Evolutionary conservation across 805 yeast species (phyloP).

Genomic region (Saturnispora silvae): DNA sequence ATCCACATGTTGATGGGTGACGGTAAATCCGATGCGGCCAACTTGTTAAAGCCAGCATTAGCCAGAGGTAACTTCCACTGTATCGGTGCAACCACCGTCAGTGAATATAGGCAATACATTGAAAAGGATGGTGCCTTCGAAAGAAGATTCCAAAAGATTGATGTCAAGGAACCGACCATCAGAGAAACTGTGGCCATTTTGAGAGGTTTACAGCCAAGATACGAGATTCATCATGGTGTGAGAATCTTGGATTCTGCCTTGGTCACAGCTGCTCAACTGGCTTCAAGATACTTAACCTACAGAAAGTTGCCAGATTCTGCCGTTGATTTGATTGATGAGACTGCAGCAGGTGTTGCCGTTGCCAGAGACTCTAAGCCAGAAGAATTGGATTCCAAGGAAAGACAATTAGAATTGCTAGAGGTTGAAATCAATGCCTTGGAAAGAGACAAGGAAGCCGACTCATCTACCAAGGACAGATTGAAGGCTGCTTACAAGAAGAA

Average conservation of each 20-base stretch:
- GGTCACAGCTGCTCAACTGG: constrained; percentile 89
- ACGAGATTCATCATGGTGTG: constrained; percentile 96
- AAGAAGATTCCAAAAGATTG: constrained; percentile 95
- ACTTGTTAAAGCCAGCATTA: constrained; percentile 89
- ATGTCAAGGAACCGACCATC: constrained; percentile 87
- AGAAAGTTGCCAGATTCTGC: constrained; percentile 96
- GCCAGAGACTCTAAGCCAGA: constrained; percentile 98
- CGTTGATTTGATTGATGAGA: constrained; percentile 88
- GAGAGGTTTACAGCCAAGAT: constrained; percentile 90
- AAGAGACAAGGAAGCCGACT: constrained; percentile 82
- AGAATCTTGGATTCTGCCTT: constrained; percentile 90
- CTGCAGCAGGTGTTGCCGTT: constrained; percentile 95
- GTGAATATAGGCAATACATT: constrained; percentile 84
- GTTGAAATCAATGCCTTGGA: constrained; percentile 96
- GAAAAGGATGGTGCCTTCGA: constrained; percentile 98
- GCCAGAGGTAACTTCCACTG: constrained; percentile 96
- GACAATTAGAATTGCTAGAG: constrained; percentile 82
- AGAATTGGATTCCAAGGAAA: constrained; percentile 86
- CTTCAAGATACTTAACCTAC: constrained; percentile 88
- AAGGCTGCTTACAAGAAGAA: constrained; percentile 66
- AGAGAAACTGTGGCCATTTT: constrained; percentile 91
- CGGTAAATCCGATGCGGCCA: constrained; percentile 96
- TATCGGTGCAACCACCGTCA: constrained; percentile 95
- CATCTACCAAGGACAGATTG: constrained; percentile 77
- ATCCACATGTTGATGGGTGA: constrained; percentile 99